Base-by-base conservation (phyloP, 352 stramenopile genomes). In the Phytopythium cucurbitacearum region DNA sequence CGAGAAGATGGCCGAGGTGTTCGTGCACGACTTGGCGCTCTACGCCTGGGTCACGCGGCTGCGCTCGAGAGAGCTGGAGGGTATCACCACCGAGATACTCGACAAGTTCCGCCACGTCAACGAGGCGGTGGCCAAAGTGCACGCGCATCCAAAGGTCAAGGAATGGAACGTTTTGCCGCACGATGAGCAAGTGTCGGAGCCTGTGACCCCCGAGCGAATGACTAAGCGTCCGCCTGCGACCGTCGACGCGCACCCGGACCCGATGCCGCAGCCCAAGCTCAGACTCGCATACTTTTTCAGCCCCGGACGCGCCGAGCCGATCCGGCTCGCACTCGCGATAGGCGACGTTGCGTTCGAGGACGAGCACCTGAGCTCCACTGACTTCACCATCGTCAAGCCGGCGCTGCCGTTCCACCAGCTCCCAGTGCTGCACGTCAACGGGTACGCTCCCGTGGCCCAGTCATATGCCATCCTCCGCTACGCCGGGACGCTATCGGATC, bases 281-380 rank as follows among this genome's bases (percentile, higher is more conserved):
- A 85, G 80, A 51, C 35, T 87, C 21, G 77, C 67, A 36, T 87
- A 86, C 53, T 79, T 87, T 21, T 69, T 78, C 41, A 62, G 73
- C 39, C 51, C 64, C 37, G 76, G 71, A 0, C 71, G 76, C 32
- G 76, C 71, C 39, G 76, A 87, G 62, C 50, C 69, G 4, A 82
- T 78, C 42, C 71, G 76, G 0, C 51, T 86, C 32, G 69, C 74
- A 41, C 47, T 87, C 21, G 69, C 67, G 12, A 62, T 84, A n/a
- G 62, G 49, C 15, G 61, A 61, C 15, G 53, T 87, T 39, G 34
- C 50, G 8, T 87, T 87, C 42, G 71, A 85, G 37, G 71, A 87
- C 61, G 70, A 83, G 28, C 75, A 73, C 37, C 53, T 87, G n/a
- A 48, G 51, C 9, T 47, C 28, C 5, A 53, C 64, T 8, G 62